Percentiles rank a stretch among this genome's conserved stretches.
These are phyloP conservation scores for Triticum aestivum DNA, from an alignment of 176 grass and related monocot species.

Conservation along the genomic window DNA sequence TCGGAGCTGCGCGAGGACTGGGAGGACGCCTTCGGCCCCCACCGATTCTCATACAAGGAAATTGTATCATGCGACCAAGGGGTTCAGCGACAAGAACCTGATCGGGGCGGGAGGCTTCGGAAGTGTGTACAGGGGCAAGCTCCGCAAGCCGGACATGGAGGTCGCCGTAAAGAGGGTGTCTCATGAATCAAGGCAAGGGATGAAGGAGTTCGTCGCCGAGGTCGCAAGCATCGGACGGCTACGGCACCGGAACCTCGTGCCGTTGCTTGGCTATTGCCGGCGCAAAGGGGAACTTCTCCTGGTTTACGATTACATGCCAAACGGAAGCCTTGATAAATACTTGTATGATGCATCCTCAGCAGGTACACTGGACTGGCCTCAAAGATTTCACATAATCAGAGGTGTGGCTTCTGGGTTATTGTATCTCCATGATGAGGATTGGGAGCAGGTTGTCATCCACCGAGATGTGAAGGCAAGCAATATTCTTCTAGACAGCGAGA, in stretches of 20 bases:
- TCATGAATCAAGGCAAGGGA: conserved; percentile 38
- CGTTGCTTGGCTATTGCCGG: conserved; percentile 40
- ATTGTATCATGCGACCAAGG: conserved; percentile 43
- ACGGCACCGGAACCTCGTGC: conserved; percentile 47
- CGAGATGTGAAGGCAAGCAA: conserved; percentile 53
- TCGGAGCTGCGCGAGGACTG: conserved; percentile 52
- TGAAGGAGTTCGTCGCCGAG: conserved; percentile 51
- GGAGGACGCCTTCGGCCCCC: conserved; percentile 39
- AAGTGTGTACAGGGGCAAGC: conserved; percentile 41
- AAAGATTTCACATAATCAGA: conserved; percentile 29
- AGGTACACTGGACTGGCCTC: conserved; percentile 8
- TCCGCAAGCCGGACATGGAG: conserved; percentile 16
- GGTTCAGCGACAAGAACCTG: conserved; percentile 36
- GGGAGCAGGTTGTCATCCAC: conserved; percentile 51
- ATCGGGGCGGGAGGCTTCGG: conserved; percentile 57
- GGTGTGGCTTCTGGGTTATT: conserved; percentile 28
- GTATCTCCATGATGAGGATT: conserved; percentile 50
- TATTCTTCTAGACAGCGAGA: conserved; percentile 33
- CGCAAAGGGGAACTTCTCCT: conserved; percentile 54
- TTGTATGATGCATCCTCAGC: not conserved
- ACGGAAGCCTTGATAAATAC: conserved; percentile 38
- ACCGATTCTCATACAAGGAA: conserved; percentile 57
- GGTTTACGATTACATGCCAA: conserved; percentile 50
- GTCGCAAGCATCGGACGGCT: conserved; percentile 32
- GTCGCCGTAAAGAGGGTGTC: conserved; percentile 56